Base-by-base conservation (phyloP, 1,284 basidiomycete species). In the Schizopora paradoxa region DNA sequence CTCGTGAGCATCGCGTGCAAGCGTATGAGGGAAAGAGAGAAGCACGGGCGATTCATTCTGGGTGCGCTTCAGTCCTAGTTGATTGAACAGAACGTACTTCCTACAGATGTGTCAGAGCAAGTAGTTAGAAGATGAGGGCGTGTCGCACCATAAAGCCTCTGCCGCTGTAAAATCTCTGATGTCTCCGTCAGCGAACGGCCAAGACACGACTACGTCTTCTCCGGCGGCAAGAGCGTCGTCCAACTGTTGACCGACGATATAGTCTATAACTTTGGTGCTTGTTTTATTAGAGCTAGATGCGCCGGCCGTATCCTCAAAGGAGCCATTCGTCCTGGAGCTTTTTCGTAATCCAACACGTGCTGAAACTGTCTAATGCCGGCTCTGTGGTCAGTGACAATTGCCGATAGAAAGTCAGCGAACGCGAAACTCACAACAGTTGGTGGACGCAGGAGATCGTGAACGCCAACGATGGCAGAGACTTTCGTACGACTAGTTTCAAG, bases 31-130 rank as follows among this genome's bases (percentile, higher is more conserved):
- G 43, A 94, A 70, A 32, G 84, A 82, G 45, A 95, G 74, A 39
- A 94, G 72, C 45, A 89, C 77, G 10, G 90, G 88, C 7, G 87
- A 92, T 59, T 92, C 87, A 64, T 96, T 96, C 56, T 88, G 86
- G 4, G 80, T 79, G 43, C 90, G 83, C 44, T 86, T 82, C 45
- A 93, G 76, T 55, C 80, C 77, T 13, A 97, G 73, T 39, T 76
- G 74, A 47, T 72, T 76, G 67, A 92, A 91, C 31, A 96, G 75
- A 35, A 93, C 67, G 57, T 96, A 74, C 66, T 89, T 86, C 82
- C 93, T 95, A 66, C n/a, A 34, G 13, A 44, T 25, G 37, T 39
- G 21, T 39, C 38, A 51, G 5, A 33, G 11, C 45, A 33, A 14
- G 18, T 19, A 43, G 19, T 49, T 54, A 14, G 11, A 42, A 18